A percentile compares a stretch with the other conserved stretches of the same genome.
Evolutionary conservation across 805 yeast species (phyloP).

Genomic region (Ogataea trehalophila): DNA sequence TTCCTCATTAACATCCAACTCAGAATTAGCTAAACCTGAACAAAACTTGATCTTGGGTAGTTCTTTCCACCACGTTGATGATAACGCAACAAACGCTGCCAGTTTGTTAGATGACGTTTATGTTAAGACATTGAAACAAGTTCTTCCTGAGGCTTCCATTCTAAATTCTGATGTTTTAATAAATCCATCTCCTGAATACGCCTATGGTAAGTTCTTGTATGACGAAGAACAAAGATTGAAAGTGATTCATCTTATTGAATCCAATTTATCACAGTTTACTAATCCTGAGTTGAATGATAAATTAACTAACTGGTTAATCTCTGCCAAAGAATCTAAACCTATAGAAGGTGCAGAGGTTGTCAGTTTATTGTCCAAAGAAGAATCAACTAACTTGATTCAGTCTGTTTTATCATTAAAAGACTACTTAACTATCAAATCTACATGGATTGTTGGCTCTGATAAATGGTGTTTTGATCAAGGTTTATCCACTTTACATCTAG

Average conservation of each 20-base stretch:
- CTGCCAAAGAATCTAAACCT: conserved; percentile 35
- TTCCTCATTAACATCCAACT: conserved; percentile 46
- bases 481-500: conserved; percentile 83
- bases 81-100: conserved; percentile 15
- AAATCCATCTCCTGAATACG: conserved; percentile 75
- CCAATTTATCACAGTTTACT: conserved; percentile 41
- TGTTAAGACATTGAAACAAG: conserved; percentile 66
- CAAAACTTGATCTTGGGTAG: conserved; percentile 62
- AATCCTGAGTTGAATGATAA: conserved; percentile 44
- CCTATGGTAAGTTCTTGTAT: conserved; percentile 71
- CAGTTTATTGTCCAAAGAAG: conserved; percentile 34
- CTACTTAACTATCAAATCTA: conserved; percentile 43
- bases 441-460: conserved; percentile 92
- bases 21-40: conserved; percentile 47
- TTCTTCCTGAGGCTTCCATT: conserved; percentile 42
- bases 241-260: conserved; percentile 40
- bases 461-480: conserved; percentile 95
- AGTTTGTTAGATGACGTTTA: conserved; percentile 49
- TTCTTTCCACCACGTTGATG: conserved; percentile 17
- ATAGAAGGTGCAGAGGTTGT: conserved; percentile 26
- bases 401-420: conserved; percentile 42
- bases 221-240: conserved; percentile 45
- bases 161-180: conserved; percentile 56
- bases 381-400: conserved; percentile 19
- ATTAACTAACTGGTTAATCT: conserved; percentile 68